Evolutionary conservation across 2,329 filamentous ascomycete genomes (phyloP).

Genomic region (Fusarium poae): DNA sequence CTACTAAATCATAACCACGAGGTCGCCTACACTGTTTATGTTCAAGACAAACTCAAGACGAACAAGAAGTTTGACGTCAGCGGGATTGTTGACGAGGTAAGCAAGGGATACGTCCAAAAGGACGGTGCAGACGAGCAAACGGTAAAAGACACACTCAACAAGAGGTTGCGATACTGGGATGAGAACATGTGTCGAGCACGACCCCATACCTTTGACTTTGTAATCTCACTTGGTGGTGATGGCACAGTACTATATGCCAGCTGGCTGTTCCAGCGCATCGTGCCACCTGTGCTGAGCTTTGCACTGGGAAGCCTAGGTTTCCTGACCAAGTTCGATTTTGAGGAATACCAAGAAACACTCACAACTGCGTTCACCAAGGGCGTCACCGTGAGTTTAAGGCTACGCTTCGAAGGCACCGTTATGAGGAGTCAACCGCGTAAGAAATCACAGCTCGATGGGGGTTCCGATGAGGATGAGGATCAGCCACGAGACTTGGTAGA

Average conservation of each 20-base stretch:
- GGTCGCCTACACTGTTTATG: slow-evolving; percentile 80
- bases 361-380: slow-evolving; percentile 81
- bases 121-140: slow-evolving; percentile 52
- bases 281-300: slow-evolving; percentile 93
- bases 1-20: slow-evolving; percentile 78
- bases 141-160: slow-evolving; percentile 55
- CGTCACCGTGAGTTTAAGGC: slow-evolving; percentile 85
- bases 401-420: slow-evolving; percentile 92
- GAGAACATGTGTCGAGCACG: slow-evolving; percentile 79
- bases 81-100: slow-evolving; percentile 75
- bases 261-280: slow-evolving; percentile 96
- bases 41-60: slow-evolving; percentile 80
- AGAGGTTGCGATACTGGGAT: slow-evolving; percentile 84
- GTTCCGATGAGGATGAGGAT: slow-evolving; percentile 54
- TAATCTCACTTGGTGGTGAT: slow-evolving; percentile 91
- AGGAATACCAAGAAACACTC: slow-evolving; percentile 76
- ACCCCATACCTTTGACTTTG: slow-evolving; percentile 93
- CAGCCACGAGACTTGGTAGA: slow-evolving; percentile 80
- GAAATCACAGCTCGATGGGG: slow-evolving; percentile 42
- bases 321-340: slow-evolving; percentile 95
- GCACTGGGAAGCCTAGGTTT: slow-evolving; percentile 93
- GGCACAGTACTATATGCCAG: slow-evolving; percentile 97
- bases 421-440: slow-evolving; percentile 79
- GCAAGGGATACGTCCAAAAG: slow-evolving; percentile 57
- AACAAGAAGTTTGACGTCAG: slow-evolving; percentile 79